Conservation (phyloP, 441 rosid species). For the Hypseocharis bilobata region DNA sequence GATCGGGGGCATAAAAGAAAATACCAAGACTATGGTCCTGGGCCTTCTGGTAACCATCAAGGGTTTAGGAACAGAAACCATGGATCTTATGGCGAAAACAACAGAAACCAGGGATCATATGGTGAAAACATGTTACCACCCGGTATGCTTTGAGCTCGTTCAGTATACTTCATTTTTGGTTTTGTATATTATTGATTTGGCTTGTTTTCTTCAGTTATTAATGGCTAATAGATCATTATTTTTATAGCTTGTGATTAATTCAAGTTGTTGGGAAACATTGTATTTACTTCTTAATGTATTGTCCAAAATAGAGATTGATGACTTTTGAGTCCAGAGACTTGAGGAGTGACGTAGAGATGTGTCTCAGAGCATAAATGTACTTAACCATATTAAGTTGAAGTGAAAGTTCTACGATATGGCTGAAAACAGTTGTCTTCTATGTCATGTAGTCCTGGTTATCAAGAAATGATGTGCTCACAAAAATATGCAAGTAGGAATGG, state of each 20-base stretch:
- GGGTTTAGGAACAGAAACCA: slow-evolving; percentile 2
- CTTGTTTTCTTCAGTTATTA: background rate
- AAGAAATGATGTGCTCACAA: too few species aligned
- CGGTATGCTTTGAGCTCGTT: background rate
- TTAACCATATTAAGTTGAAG: too few species aligned
- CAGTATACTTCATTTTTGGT: background rate
- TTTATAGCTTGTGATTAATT: slow-evolving; percentile 4
- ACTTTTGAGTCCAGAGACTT: background rate
- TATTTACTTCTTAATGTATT: background rate
- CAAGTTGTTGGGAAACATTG: background rate
- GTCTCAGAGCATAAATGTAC: too few species aligned
- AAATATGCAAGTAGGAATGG: too few species aligned
- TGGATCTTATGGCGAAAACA: slow-evolving; percentile 1
- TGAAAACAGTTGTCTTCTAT: too few species aligned
- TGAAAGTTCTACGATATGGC: too few species aligned
- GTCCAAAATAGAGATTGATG: background rate
- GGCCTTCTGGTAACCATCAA: slow-evolving; percentile 4
- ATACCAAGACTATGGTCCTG: slow-evolving; percentile 1
- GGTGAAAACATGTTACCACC: background rate
- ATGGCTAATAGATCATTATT: background rate
- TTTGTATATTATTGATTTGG: background rate
- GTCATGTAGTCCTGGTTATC: too few species aligned
- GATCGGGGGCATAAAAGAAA: slow-evolving; percentile 3
- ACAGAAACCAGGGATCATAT: slow-evolving; percentile 7
- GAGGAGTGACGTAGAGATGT: too few species aligned